Percentiles rank a stretch among this genome's conserved stretches.
These are phyloP conservation scores for Apiospora hydei DNA, from an alignment of 2,329 filamentous ascomycete species.

Conservation along the genomic window DNA sequence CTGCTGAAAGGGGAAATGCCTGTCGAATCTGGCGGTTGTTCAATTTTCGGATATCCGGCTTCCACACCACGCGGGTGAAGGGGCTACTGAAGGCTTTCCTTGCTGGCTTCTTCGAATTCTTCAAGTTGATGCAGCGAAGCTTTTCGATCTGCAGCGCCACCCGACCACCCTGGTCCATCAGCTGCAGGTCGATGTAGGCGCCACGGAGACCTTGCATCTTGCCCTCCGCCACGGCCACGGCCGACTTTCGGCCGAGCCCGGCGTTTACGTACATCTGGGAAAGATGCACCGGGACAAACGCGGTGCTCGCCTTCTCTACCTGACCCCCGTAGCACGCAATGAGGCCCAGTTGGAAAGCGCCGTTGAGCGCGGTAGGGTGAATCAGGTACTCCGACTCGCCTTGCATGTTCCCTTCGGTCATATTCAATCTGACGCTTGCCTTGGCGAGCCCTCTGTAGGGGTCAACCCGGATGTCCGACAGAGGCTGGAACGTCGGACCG, in stretches of 20 bases:
- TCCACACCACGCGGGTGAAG: conserved; percentile 31
- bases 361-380: conserved; percentile 34
- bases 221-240: conserved; percentile 24
- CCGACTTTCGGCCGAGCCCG: conserved; percentile 6
- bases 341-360: conserved; percentile 31
- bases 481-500: conserved; percentile 27
- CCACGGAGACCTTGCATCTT: conserved; percentile 28
- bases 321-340: conserved; percentile 34
- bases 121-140: conserved; percentile 26
- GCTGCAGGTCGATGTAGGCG: conserved; percentile 29
- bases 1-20: conserved; percentile 29
- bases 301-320: conserved; percentile 24
- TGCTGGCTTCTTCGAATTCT: conserved; percentile 19
- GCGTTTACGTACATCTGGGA: conserved; percentile 29
- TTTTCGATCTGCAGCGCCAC: conserved; percentile 27
- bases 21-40: conserved; percentile 27
- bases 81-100: conserved; percentile 31
- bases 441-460: conserved; percentile 25
- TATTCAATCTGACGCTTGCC: conserved; percentile 28
- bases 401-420: conserved; percentile 25
- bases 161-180: conserved; percentile 27
- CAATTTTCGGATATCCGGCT: conserved; percentile 35
- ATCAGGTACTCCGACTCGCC: conserved; percentile 33
- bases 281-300: conserved; percentile 32
- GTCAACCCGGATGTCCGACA: conserved; percentile 27